phyloP scores from a whole-genome alignment of 177 flowering plant genomes.

The Viscum album region DNA sequence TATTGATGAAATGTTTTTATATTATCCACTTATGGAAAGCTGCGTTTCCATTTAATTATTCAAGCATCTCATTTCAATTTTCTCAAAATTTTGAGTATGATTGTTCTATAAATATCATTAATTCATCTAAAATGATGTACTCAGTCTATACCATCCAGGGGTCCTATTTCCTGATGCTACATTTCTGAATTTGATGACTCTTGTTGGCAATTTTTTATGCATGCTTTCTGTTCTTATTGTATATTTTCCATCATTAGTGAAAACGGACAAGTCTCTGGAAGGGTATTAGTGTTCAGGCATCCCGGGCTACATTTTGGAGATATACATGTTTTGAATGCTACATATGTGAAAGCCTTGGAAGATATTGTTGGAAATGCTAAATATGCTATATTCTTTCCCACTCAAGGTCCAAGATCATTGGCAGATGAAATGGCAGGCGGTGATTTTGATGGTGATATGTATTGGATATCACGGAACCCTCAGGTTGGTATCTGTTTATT shows the following conservation, averaged over 20 bases:
- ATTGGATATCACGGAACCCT: constrained; percentile 63
- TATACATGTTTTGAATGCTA: constrained; percentile 54
- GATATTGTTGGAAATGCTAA: constrained; percentile 56
- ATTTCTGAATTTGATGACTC: too few species aligned
- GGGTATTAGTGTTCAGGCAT: constrained; percentile 59
- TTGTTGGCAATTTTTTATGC: background rate
- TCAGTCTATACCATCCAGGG: too few species aligned
- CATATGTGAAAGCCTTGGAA: constrained; percentile 33
- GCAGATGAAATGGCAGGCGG: constrained; percentile 87
- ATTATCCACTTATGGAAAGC: too few species aligned
- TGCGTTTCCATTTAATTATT: too few species aligned
- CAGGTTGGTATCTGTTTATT: constrained; percentile 30
- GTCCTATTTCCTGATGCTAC: too few species aligned
- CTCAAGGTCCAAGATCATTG: constrained; percentile 51
- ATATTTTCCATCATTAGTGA: constrained; percentile 26
- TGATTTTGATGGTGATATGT: constrained; percentile 86
- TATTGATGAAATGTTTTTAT: too few species aligned
- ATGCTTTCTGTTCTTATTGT: background rate
- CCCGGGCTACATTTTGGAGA: constrained; percentile 92
- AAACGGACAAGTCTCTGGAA: constrained; percentile 61
- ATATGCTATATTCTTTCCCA: constrained; percentile 71
- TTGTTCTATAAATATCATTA: too few species aligned
- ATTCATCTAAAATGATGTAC: too few species aligned
- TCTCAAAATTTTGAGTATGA: too few species aligned
- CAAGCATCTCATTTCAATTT: too few species aligned